Percentiles rank a stretch among this genome's conserved stretches.
These are phyloP conservation scores for Ceratobasidium theobromae DNA, from an alignment of 1,284 basidiomycete species.

Conservation along the genomic window DNA sequence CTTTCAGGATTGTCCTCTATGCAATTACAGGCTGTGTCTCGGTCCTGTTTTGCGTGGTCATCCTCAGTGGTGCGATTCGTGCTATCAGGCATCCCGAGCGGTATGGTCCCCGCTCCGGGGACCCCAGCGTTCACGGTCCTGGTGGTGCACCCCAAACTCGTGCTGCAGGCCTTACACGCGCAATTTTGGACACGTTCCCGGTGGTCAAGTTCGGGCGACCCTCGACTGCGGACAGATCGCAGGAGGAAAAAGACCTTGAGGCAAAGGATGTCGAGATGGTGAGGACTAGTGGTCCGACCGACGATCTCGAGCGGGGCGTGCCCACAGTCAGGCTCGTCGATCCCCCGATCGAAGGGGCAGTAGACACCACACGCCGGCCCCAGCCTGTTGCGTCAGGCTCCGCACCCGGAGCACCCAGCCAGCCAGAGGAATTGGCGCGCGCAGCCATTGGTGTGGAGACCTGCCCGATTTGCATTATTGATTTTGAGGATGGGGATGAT, in stretches of 20 bases:
- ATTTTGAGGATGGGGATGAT: conserved; percentile 91
- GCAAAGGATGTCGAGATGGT: conserved; percentile 12
- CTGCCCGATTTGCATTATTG: conserved; percentile 91
- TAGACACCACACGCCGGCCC: conserved; percentile 38
- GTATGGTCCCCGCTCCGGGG: conserved; percentile 70
- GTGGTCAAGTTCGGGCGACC: conserved; percentile 75
- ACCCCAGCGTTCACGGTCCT: conserved; percentile 48
- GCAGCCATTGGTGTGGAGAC: conserved; percentile 75
- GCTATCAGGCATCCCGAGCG: conserved; percentile 87
- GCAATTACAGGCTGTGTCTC: conserved; percentile 84
- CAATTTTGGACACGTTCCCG: conserved; percentile 92
- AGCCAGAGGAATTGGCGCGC: conserved; percentile 48
- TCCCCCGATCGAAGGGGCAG: conserved; percentile 39
- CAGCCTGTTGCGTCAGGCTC: conserved; percentile 36
- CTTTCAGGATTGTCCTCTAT: conserved; percentile 77
- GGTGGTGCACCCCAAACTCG: conserved; percentile 60
- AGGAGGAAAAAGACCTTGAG: conserved; percentile 26
- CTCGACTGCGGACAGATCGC: not conserved
- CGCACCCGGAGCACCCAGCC: conserved; percentile 2
- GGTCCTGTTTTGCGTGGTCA: conserved; percentile 75
- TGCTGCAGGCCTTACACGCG: conserved; percentile 77
- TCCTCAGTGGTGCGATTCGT: conserved; percentile 78
- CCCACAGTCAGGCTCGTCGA: conserved; percentile 1
- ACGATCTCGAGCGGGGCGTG: not conserved
- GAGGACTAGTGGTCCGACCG: not conserved